Base-by-base conservation (phyloP, 1,284 basidiomycete species). In the Cryptococcus amylolentus region DNA sequence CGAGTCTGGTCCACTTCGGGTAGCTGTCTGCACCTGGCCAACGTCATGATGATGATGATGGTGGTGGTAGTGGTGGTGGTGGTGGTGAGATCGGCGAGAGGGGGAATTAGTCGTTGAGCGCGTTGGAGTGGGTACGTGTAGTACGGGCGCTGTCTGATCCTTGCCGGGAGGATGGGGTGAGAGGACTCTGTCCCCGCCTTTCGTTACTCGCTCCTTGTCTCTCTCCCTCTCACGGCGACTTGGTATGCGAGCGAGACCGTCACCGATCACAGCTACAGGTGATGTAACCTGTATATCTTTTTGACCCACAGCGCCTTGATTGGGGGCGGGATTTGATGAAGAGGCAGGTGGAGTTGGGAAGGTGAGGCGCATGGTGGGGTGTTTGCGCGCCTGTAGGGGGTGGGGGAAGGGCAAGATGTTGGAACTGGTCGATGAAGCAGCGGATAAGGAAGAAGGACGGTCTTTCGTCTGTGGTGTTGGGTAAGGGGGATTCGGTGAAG, bases 321-420 rank as follows among this genome's bases (percentile, higher is more conserved):
- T 26, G 14, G 46, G 27, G n/a, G 16, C 18, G 14, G n/a, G 49
- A 13, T 10, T 14, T 13, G 49, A 14, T 12, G 61, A 27, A 20
- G 26, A 48, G 16, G 23, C 54, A 37, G 18, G 53, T 31, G 35
- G 18, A 5, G 62, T 12, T 9, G 72, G 66, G 57, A 70, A 75
- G 13, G 56, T 62, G 16, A 76, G 54, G 23, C 65, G 63, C 73
- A 76, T 76, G 9, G 65, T 73, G 5, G 73, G 73, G 48, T 76
- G 73, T 50, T 61, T 58, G 12, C 73, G 56, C 1, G 62, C 59
- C 1, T 56, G 54, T 16, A 73, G 54, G 0, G 73, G 73, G 53
- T 76, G 69, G 4, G 73, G 70, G 62, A 76, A 72, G 14, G 73
- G 70, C 2, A 71, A 28, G 3, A 35, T 35, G 31, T 35, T 23